Evolutionary conservation across 352 stramenopile species (phyloP), one percentile per base, ranked within the genome.

Genomic region (Pythium phragmitis): DNA sequence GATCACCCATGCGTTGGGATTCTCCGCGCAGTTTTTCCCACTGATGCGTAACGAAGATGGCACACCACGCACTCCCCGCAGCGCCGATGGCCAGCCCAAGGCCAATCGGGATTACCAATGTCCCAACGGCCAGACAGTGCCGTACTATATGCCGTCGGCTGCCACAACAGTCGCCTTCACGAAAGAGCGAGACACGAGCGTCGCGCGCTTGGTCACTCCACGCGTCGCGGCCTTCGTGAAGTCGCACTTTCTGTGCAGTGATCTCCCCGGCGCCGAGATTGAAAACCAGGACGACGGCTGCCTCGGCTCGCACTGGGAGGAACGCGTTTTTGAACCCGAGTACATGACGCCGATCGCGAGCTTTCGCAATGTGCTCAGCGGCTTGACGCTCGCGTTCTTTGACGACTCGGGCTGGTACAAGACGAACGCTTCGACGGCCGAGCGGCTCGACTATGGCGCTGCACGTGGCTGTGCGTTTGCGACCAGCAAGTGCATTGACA

Each of bases 341-440:
- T 89, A 90, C 69, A 94, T 96, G 85, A 83, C 77, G 4, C 80
- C 87, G 0, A 70, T 93, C 5, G 80, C 81, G 17, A 94, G 82
- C 53, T 90, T 84, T 52, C 82, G 78, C 9, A 93, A 94, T 48
- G 70, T 89, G 0, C 73, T 88, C 34, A 91, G 82, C 19, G 77
- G 69, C 0, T 68, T 94, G 33, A 94, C 86, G 2, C 68, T 94
- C 21, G 83, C 86, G 2, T 94, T 89, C 45, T 92, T 94, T 54
- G 79, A 92, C 51, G 86, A 93, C 61, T 92, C 86, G 8, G 86
- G 86, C 0, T 93, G 86, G 86, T 94, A 94, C 66, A 76, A 76
- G 16, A 68, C 84, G 0, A 93, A 92, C 51, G 34, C 64, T 5
- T 76, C 70, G 14, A 70, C 65, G 34, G 74, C 74, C 16, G 67